These are phyloP conservation scores for Phytopythium ostracodes DNA, from an alignment of 352 stramenopile species.

Conservation along the genomic window DNA sequence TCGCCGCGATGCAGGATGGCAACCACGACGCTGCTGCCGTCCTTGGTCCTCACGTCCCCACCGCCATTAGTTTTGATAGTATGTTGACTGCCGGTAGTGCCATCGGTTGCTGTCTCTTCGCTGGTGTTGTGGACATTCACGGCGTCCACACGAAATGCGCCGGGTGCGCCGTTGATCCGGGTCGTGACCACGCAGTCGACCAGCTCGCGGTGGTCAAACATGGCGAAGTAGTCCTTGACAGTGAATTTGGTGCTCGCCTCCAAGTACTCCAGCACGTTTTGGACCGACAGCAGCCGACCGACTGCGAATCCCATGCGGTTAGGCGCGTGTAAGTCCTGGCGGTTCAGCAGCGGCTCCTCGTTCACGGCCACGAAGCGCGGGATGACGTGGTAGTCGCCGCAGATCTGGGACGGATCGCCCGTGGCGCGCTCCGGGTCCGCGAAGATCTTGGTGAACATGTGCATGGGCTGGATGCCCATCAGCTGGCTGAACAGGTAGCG, in stretches of 20 bases:
- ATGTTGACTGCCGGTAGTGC: not conserved
- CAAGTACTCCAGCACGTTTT: constrained; percentile 65
- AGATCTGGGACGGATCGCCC: constrained; percentile 52
- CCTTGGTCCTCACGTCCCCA: constrained; percentile 23
- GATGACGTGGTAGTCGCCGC: constrained; percentile 75
- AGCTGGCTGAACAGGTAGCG: constrained; percentile 73
- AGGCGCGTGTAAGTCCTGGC: constrained; percentile 50
- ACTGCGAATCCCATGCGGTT: constrained; percentile 80
- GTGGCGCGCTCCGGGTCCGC: constrained; percentile 45
- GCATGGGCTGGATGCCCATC: constrained; percentile 62
- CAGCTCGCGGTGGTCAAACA: constrained; percentile 44
- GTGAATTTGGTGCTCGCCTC: constrained; percentile 50
- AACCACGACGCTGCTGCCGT: constrained; percentile 20
- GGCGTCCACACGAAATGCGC: constrained; percentile 59
- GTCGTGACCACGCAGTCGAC: constrained; percentile 73
- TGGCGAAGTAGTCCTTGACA: constrained; percentile 39
- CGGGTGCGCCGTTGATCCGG: constrained; percentile 57
- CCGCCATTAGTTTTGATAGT: constrained; percentile 1
- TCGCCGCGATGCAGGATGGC: constrained; percentile 45
- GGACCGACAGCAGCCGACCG: constrained; percentile 56
- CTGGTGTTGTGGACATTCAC: constrained; percentile 27
- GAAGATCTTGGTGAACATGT: constrained; percentile 70
- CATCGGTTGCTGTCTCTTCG: not conserved
- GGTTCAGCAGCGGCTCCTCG: constrained; percentile 57
- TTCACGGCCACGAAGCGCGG: constrained; percentile 78